Evolutionary conservation across 257 asterid species (phyloP), one percentile per base, ranked within the genome.

Genomic region (Jasminum sambac): DNA sequence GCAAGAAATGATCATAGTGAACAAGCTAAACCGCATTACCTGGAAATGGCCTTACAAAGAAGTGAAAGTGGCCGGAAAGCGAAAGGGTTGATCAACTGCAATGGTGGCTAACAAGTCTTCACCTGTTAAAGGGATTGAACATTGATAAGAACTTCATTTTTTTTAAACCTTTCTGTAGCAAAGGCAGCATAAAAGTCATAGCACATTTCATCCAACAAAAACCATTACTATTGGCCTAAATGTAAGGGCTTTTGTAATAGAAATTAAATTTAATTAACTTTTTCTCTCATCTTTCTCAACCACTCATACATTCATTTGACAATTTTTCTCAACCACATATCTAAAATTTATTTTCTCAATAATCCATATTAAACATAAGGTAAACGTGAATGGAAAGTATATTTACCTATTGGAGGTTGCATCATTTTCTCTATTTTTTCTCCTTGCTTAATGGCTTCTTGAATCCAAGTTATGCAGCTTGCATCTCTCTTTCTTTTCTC

Each of bases 61-160:
- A 75, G 99, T 95, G 86, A 95, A 95, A 69, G 99, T 95, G 60
- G 99, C 99, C 40, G 99, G 99, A 81, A 95, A 95, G 41, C 99
- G 85, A 70, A 95, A 95, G 5, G 99, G 98, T 76, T 95, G 99
- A 78, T 95, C 99, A 5, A 93, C 99, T 48, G 96, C 98, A 52
- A 95, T n/a, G n/a, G n/a, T 88, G 69, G 98, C 80, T 79, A 95
- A 76, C 81, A 95, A 80, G 80, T 95, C 98, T 84, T 95, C 99
- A 69, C 99, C 98, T 94, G 91, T 80, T 48, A 8, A 34, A 13
- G 44, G 40, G 60, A 72, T 60, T 72, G 21, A 57, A 74, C n/a
- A 46, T 21, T 24, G 44, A 66, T 64, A 57, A 44, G n/a, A 58
- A 17, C 17, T 52, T 19, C 30, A 25, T n/a, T 0, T 52, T 8